A percentile compares a stretch with the other conserved stretches of the same genome.
phyloP scores from a whole-genome alignment of 768 basidiomycete species.

The Artomyces pyxidatus region DNA sequence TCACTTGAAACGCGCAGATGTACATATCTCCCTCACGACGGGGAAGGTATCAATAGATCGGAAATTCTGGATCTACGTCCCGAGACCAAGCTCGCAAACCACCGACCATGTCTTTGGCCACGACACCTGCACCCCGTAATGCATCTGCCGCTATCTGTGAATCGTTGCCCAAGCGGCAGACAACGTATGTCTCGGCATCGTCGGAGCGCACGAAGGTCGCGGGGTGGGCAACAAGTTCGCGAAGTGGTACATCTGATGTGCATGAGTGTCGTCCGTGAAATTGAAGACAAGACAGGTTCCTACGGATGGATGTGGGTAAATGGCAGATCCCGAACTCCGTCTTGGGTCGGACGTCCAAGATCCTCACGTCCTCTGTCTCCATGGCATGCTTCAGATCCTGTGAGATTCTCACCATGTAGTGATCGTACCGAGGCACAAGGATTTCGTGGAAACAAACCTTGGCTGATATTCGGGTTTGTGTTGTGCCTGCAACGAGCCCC shows the following conservation, averaged over 20 bases:
- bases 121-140: constrained; percentile 30
- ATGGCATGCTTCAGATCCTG: constrained; percentile 40
- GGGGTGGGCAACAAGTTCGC: constrained; percentile 55
- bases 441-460: constrained; percentile 25
- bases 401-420: neutral
- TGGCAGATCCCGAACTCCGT: constrained; percentile 85
- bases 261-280: constrained; percentile 3
- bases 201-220: constrained; percentile 27
- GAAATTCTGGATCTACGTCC: constrained; percentile 68
- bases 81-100: constrained; percentile 76
- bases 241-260: constrained; percentile 63
- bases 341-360: constrained; percentile 76
- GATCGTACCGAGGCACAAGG: neutral
- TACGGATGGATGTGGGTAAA: constrained; percentile 68
- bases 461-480: constrained; percentile 22
- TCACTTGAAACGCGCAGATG: too few species aligned
- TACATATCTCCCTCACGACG: too few species aligned
- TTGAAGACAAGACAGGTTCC: constrained; percentile 18
- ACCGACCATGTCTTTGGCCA: constrained; percentile 67
- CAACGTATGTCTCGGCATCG: constrained; percentile 35
- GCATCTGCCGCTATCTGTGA: constrained; percentile 80
- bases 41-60: constrained; percentile 59
- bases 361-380: constrained; percentile 23
- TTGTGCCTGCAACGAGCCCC: constrained; percentile 32
- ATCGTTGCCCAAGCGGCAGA: constrained; percentile 91